Base-by-base conservation (phyloP, 2,329 filamentous ascomycete genomes). In the Penicillium sp. region DNA sequence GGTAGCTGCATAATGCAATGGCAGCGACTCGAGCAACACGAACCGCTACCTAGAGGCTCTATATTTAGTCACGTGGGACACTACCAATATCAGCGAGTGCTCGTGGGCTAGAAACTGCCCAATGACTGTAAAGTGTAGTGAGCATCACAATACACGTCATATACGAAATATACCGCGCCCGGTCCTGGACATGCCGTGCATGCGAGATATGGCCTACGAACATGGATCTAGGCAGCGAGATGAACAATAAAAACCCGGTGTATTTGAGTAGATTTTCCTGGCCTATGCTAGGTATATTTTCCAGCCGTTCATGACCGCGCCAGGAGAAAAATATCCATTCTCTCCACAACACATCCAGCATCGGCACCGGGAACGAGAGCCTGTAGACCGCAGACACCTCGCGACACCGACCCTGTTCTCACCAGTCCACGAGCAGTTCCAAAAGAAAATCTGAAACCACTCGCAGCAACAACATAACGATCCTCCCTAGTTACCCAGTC, bases 211-310 rank as follows among this genome's bases (percentile, higher is more conserved):
- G 10, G 19, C 19, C 49, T 52, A 42, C 49, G 26, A 35, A 21
- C 42, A 31, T 33, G 16, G 16, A 25, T 21, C 33, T 31, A 33
- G 16, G 21, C 27, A 46, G 10, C 26, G 44, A 21, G 53, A 58
- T 67, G 64, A 67, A 67, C 63, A 65, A 62, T 66, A 59, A 67
- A 62, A 67, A 67, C 62, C 65, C 65, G 63, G 65, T 67, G 63
- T 66, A 67, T 67, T 64, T 66, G 65, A 67, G 52, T 62, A 73
- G 46, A 72, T 72, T 45, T 68, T 77, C 14, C 69, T 78, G 54
- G 61, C 65, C 60, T 67, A 67, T 67, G 65, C 63, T 67, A 67
- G 65, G 65, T 63, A 63, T 66, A 61, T 66, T 67, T 67, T 67
- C 62, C 59, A 67, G 65, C 63, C 60, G 58, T 65, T 55, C 57